These are phyloP conservation scores for Mucor saturninus DNA, from an alignment of 371 early-diverging fungal genomes.

Conservation along the genomic window DNA sequence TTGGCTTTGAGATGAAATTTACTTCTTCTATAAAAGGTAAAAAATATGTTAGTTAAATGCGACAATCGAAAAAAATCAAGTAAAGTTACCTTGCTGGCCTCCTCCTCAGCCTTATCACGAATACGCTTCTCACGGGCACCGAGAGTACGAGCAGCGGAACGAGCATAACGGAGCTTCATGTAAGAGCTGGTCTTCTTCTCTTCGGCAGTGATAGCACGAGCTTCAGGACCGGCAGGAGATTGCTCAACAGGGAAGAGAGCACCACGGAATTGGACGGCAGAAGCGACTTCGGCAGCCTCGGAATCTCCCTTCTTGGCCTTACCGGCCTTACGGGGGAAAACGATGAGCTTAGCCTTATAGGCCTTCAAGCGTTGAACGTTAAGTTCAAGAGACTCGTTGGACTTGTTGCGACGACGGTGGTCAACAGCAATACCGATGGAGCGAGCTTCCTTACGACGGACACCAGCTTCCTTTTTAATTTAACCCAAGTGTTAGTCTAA, in stretches of 20 bases:
- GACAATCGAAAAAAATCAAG: too few species aligned
- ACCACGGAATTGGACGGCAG: constrained; percentile 77
- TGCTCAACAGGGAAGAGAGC: constrained; percentile 79
- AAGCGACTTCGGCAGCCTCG: constrained; percentile 64
- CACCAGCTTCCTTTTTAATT: constrained; percentile 81
- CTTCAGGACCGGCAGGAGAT: constrained; percentile 67
- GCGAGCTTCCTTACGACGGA: constrained; percentile 94
- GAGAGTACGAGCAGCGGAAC: constrained; percentile 78
- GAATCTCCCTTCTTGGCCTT: constrained; percentile 82
- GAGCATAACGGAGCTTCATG: constrained; percentile 89
- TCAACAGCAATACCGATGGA: constrained; percentile 98
- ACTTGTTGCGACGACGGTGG: constrained; percentile 97
- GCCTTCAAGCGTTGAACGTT: constrained; percentile 98
- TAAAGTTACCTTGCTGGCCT: constrained; percentile 72
- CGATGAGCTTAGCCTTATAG: constrained; percentile 91
- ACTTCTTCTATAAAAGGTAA: constrained; percentile 40
- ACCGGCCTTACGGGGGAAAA: constrained; percentile 77
- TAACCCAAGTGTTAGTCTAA: neutral
- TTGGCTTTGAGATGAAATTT: constrained; percentile 24
- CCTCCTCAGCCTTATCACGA: constrained; percentile 83
- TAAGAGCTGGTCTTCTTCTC: constrained; percentile 85
- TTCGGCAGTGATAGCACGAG: constrained; percentile 83
- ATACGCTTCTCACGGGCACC: constrained; percentile 87
- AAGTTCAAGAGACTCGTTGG: constrained; percentile 92
- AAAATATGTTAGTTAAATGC: constrained; percentile 1